A percentile compares a stretch with the other conserved stretches of the same genome.
Conservation (phyloP, 164 flowering plant species). For the Pachysandra terminalis region DNA sequence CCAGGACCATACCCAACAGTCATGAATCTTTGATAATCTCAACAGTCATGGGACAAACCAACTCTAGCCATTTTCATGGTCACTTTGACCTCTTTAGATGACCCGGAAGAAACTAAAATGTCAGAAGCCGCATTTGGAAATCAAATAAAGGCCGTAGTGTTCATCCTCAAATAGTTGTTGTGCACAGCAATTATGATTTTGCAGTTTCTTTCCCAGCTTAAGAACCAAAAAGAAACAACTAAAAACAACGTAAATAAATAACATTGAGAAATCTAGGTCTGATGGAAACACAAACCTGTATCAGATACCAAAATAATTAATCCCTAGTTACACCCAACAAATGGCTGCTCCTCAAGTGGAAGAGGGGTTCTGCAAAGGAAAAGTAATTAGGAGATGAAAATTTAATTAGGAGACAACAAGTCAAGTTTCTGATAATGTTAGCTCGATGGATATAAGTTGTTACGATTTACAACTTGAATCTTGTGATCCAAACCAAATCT, state of each 20-base stretch:
- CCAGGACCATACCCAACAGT: neutral
- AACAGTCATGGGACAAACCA: neutral
- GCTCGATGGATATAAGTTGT: too few species aligned
- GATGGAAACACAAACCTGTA: conserved; percentile 9
- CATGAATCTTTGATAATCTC: neutral
- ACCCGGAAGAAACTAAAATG: neutral
- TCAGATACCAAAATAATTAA: neutral
- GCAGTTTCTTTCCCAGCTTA: neutral
- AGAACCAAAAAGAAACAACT: neutral
- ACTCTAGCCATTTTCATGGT: neutral
- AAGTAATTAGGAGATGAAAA: neutral
- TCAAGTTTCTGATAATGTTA: too few species aligned
- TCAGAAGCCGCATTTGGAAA: neutral
- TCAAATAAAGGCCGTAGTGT: neutral
- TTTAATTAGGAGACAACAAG: neutral
- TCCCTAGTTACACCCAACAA: neutral
- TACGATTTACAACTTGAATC: too few species aligned
- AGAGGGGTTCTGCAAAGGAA: conserved; percentile 13
- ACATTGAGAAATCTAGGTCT: neutral
- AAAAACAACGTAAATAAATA: too few species aligned
- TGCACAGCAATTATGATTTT: neutral
- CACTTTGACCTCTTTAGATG: neutral
- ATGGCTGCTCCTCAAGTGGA: conserved; percentile 3
- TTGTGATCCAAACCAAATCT: too few species aligned
- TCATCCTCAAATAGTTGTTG: neutral